phyloP scores from a whole-genome alignment of 2,329 filamentous ascomycete species.

The Chaetomium strumarium region DNA sequence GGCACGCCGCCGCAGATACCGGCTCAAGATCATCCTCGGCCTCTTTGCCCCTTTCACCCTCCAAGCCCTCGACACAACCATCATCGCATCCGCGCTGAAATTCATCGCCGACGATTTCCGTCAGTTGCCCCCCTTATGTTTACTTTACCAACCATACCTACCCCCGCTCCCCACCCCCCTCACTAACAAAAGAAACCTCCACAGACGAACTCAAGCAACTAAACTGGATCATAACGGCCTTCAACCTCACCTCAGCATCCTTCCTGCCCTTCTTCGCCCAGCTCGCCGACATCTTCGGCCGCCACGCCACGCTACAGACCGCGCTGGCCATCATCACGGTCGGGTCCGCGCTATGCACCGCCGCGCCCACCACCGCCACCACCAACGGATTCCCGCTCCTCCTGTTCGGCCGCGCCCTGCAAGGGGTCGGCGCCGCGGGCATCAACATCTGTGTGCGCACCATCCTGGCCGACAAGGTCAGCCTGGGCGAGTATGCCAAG shows the following conservation, averaged over 20 bases:
- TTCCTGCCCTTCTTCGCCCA: slow-evolving; percentile 64
- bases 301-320: slow-evolving; percentile 52
- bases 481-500: slow-evolving; percentile 53
- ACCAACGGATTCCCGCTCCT: slow-evolving; percentile 51
- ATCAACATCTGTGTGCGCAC: slow-evolving; percentile 55
- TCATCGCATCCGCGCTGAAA: slow-evolving; percentile 53
- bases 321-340: slow-evolving; percentile 52
- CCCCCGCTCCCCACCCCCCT: neutral
- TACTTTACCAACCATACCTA: too few species aligned
- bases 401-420: slow-evolving; percentile 56
- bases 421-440: slow-evolving; percentile 57
- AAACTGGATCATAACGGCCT: slow-evolving; percentile 65
- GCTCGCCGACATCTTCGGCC: slow-evolving; percentile 58
- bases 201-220: slow-evolving; percentile 49
- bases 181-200: neutral
- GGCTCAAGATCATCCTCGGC: slow-evolving; percentile 54
- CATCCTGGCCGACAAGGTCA: slow-evolving; percentile 60
- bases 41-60: slow-evolving; percentile 56
- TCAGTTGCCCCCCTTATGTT: too few species aligned
- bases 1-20: slow-evolving; percentile 35
- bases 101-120: slow-evolving; percentile 61
- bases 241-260: slow-evolving; percentile 61
- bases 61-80: slow-evolving; percentile 58
- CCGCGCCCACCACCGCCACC: slow-evolving; percentile 44
- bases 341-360: slow-evolving; percentile 57